These are phyloP conservation scores for Friedmanniomyces simplex DNA, from an alignment of 495 filamentous ascomycete species.

Conservation along the genomic window DNA sequence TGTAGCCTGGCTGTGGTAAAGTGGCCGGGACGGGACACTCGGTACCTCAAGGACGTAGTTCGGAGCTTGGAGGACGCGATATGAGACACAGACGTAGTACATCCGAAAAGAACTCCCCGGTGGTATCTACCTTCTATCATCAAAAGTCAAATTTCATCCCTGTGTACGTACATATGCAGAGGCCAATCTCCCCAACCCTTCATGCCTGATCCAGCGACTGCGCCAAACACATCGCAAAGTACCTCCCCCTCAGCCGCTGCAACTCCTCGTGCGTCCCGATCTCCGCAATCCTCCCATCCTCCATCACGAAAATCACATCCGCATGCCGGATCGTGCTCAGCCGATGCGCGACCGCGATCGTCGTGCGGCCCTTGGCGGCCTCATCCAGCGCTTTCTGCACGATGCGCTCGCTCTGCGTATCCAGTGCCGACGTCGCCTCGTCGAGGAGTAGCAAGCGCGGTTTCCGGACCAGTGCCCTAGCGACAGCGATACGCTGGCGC, in stretches of 20 bases:
- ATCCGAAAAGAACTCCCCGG: no score
- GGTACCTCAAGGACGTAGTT: no score
- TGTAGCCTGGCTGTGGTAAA: no score
- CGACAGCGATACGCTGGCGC: slow-evolving; percentile 65
- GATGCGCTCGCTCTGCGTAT: slow-evolving; percentile 60
- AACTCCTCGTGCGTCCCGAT: slow-evolving; percentile 42
- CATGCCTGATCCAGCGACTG: slow-evolving; percentile 15
- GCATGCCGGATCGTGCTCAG: slow-evolving; percentile 44
- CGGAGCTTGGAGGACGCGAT: no score
- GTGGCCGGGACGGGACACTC: no score
- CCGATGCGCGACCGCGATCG: slow-evolving; percentile 60
- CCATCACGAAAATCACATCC: slow-evolving; percentile 43
- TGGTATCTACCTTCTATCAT: no score
- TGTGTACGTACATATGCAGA: not conserved
- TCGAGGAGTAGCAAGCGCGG: slow-evolving; percentile 64
- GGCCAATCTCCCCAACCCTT: not conserved
- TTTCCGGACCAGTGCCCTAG: slow-evolving; percentile 61
- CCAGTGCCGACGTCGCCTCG: slow-evolving; percentile 68
- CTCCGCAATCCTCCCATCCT: slow-evolving; percentile 39
- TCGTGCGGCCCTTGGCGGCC: slow-evolving; percentile 50
- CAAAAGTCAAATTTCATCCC: no score
- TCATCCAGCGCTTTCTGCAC: slow-evolving; percentile 60
- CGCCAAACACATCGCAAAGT: slow-evolving; percentile 39
- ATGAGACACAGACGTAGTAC: no score
- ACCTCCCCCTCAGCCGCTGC: slow-evolving; percentile 38